These are phyloP conservation scores for Pestalotiopsis fici DNA, from an alignment of 2,329 filamentous ascomycete species.

Conservation along the genomic window DNA sequence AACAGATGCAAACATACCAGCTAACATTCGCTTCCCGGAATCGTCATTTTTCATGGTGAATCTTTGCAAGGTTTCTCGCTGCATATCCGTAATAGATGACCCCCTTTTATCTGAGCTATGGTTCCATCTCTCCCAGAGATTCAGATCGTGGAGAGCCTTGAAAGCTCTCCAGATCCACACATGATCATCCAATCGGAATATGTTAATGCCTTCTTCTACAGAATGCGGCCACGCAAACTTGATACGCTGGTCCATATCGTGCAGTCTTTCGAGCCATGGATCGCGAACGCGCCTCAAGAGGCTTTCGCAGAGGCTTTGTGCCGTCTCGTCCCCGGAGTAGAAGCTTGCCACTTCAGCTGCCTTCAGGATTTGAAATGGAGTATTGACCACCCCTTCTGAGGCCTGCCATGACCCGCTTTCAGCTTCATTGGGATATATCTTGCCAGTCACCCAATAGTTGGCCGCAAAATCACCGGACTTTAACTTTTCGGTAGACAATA, in stretches of 20 bases:
- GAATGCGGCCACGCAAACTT: constrained; percentile 13
- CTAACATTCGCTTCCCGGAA: constrained; percentile 14
- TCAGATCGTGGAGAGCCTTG: constrained; percentile 6
- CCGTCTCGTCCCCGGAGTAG: neutral
- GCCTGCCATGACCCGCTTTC: neutral
- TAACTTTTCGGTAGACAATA: neutral
- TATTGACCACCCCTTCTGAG: constrained; percentile 6
- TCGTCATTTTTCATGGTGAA: constrained; percentile 15
- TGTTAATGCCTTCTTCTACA: neutral
- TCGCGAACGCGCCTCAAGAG: neutral
- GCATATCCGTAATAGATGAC: neutral
- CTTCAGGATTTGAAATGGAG: constrained; percentile 12
- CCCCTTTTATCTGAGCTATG: neutral
- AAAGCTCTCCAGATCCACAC: constrained; percentile 17
- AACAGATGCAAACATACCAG: neutral
- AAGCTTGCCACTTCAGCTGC: neutral
- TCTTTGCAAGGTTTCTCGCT: constrained; percentile 6
- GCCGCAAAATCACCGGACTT: neutral
- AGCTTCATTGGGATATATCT: neutral
- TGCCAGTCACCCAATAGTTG: constrained; percentile 13
- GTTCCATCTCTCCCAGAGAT: neutral
- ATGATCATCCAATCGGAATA: constrained; percentile 16
- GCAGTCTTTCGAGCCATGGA: neutral
- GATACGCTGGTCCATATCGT: neutral
- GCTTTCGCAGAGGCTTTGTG: neutral